phyloP scores from a whole-genome alignment of 176 grass and related monocot genomes.

The Rhynchospora tenuis region DNA sequence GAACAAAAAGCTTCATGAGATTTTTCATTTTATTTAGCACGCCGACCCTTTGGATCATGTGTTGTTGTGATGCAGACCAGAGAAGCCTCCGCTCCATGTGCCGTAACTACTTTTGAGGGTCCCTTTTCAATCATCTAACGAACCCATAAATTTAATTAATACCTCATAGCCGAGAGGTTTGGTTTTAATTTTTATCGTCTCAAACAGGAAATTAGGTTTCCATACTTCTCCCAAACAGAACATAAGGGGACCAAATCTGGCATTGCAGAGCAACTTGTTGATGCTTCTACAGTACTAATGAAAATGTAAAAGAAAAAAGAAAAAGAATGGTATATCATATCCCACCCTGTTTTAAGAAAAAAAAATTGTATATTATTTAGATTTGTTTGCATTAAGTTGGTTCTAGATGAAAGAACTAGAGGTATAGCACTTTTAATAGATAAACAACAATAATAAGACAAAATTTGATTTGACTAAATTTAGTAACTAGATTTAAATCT shows the following conservation, averaged over 20 bases:
- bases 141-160: background rate
- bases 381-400: too few relatives aligned
- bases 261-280: background rate
- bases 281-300: too few relatives aligned
- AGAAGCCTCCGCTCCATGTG: background rate
- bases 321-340: too few relatives aligned
- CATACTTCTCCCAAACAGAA: background rate
- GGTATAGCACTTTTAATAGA: too few relatives aligned
- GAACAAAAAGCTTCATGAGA: background rate
- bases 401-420: too few relatives aligned
- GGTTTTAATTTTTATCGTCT: background rate
- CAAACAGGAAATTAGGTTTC: background rate
- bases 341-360: too few relatives aligned
- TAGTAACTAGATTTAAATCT: too few relatives aligned
- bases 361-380: too few relatives aligned
- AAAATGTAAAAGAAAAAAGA: too few relatives aligned
- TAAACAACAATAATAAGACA: too few relatives aligned
- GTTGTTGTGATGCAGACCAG: background rate
- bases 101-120: background rate
- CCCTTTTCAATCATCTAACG: conserved; percentile 10
- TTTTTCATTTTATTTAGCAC: background rate
- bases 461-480: too few relatives aligned
- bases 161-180: background rate
- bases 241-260: background rate
- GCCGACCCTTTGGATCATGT: background rate